phyloP scores from a whole-genome alignment of 331 rosid genomes.

The Saraca asoca region DNA sequence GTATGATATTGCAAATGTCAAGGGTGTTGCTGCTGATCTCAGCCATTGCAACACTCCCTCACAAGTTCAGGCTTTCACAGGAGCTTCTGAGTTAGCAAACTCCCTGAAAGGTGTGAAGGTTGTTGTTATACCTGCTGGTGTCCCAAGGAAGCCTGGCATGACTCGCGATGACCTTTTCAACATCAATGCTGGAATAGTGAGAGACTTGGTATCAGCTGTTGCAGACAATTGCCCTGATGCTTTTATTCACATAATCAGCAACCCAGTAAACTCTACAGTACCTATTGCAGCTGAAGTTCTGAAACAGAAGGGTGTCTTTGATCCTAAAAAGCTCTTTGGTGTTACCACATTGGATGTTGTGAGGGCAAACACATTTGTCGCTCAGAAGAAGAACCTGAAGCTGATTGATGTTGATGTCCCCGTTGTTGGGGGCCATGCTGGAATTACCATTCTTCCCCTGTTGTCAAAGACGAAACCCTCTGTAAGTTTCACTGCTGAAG shows the following conservation, averaged over 20 bases:
- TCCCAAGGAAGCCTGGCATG: conserved; percentile 97
- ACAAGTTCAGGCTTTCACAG: conserved; percentile 67
- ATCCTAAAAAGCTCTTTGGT: conserved; percentile 84
- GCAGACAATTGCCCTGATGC: conserved; percentile 88
- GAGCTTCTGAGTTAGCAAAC: conserved; percentile 63
- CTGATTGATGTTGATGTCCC: conserved; percentile 77
- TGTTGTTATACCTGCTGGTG: conserved; percentile 97
- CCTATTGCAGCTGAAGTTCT: conserved; percentile 86
- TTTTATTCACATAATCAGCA: conserved; percentile 75
- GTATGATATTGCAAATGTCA: conserved; percentile 88
- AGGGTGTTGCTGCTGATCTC: conserved; percentile 95
- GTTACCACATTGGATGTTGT: conserved; percentile 88
- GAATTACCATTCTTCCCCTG: conserved; percentile 68
- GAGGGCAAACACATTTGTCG: conserved; percentile 77
- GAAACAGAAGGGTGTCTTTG: conserved; percentile 80
- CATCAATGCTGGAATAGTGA: conserved; percentile 79
- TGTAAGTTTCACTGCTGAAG: conserved; percentile 64
- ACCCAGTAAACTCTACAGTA: conserved; percentile 87
- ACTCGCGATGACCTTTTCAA: conserved; percentile 97
- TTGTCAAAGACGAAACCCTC: conserved; percentile 80
- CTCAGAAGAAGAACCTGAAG: conserved; percentile 66
- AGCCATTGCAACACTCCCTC: conserved; percentile 96
- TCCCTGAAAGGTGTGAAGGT: conserved; percentile 75
- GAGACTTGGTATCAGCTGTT: conserved; percentile 70
- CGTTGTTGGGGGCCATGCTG: conserved; percentile 72